A percentile compares a stretch with the other conserved stretches of the same genome.
Conservation (phyloP, 495 filamentous ascomycete species). For the Cenococcum geophilum region DNA sequence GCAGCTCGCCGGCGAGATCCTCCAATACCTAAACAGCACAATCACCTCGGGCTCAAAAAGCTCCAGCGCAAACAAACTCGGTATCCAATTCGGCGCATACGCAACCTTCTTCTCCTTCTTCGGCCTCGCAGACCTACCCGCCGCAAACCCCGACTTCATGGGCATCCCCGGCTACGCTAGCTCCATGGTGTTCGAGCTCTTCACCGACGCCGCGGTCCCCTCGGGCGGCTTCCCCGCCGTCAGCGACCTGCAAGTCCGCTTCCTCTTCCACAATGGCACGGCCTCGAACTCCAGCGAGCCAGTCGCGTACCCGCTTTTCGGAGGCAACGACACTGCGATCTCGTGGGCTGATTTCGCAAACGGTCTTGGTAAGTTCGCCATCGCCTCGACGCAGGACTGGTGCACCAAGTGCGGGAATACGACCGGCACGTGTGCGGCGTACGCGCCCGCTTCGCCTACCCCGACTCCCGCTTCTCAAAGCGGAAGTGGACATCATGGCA, state of each 20-base stretch:
- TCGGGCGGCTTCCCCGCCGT: constrained; percentile 44
- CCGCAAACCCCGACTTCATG: constrained; percentile 54
- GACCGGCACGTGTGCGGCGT: constrained; percentile 53
- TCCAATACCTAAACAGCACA: constrained; percentile 50
- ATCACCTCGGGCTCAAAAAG: constrained; percentile 38
- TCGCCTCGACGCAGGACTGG: constrained; percentile 59
- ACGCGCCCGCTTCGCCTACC: constrained; percentile 14
- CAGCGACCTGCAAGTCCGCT: constrained; percentile 63
- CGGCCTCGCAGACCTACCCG: constrained; percentile 57
- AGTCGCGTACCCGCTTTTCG: constrained; percentile 59
- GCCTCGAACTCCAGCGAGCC: constrained; percentile 48
- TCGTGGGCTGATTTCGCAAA: constrained; percentile 57
- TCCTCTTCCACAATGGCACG: constrained; percentile 72
- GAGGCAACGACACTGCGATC: constrained; percentile 46
- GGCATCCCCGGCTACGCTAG: constrained; percentile 64
- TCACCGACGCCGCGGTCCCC: constrained; percentile 47
- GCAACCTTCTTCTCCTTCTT: constrained; percentile 70
- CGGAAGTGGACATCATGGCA: constrained; percentile 32
- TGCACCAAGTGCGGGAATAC: constrained; percentile 61
- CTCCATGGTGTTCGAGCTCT: constrained; percentile 68
- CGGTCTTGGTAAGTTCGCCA: constrained; percentile 55
- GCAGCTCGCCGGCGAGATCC: constrained; percentile 57
- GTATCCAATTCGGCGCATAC: constrained; percentile 63
- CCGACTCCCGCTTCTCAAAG: background rate
- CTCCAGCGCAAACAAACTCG: constrained; percentile 46